Conservation (phyloP, 768 basidiomycete species). For the Tulasnella sp. region DNA sequence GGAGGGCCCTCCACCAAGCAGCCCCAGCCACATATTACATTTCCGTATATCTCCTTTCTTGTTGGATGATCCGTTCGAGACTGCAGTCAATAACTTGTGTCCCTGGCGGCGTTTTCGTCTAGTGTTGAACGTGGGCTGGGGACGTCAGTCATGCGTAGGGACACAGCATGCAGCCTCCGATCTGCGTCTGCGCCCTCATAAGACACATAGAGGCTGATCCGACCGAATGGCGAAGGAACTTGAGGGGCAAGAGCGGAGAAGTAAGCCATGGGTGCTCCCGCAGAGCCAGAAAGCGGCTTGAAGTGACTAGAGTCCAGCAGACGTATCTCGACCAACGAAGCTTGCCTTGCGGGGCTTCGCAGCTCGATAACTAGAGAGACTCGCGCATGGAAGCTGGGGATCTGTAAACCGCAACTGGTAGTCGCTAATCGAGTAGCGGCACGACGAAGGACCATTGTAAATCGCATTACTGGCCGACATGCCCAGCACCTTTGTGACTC, state of each 20-base stretch:
- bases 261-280: background rate
- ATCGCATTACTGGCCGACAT: no score
- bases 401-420: no score
- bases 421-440: no score
- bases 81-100: background rate
- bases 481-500: no score
- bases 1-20: background rate
- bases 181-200: background rate
- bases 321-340: no score
- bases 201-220: background rate
- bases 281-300: background rate
- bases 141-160: background rate
- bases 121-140: background rate
- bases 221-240: background rate
- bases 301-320: no score
- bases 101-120: background rate
- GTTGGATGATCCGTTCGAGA: background rate
- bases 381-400: no score
- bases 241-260: background rate
- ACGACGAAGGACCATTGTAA: no score
- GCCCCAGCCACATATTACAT: background rate
- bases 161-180: background rate
- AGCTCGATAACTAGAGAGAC: no score
- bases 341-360: no score
- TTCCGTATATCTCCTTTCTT: background rate